Conservation (phyloP, 164 flowering plant genomes). For the Kingdonia uniflora region DNA sequence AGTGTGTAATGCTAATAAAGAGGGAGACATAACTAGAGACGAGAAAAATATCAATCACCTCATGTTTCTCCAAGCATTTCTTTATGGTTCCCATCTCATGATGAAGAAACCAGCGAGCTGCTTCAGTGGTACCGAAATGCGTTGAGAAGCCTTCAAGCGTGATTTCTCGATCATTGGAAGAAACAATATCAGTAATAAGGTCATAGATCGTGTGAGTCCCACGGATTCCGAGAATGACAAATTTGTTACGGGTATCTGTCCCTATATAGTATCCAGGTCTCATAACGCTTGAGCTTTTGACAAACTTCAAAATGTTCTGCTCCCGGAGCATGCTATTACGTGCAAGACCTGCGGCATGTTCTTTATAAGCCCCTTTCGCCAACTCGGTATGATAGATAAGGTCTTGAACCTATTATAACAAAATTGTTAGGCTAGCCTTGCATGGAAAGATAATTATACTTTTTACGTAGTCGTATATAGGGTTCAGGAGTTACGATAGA, state of each 20-base stretch:
- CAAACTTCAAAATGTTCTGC: slow-evolving; percentile 60
- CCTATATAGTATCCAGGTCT: slow-evolving; percentile 96
- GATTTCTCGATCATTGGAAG: slow-evolving; percentile 65
- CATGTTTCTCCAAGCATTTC: slow-evolving; percentile 58
- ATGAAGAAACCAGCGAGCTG: slow-evolving; percentile 86
- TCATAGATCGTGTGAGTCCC: slow-evolving; percentile 91
- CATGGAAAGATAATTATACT: too few species aligned
- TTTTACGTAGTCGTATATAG: background rate
- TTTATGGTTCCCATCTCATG: slow-evolving; percentile 71
- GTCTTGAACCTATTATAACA: slow-evolving; percentile 55
- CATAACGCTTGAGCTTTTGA: slow-evolving; percentile 64
- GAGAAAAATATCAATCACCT: slow-evolving; percentile 33
- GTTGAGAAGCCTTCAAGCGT: slow-evolving; percentile 82
- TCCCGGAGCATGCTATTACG: slow-evolving; percentile 78
- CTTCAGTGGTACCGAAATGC: slow-evolving; percentile 93
- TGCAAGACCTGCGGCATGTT: slow-evolving; percentile 47
- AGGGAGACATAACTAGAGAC: too few species aligned
- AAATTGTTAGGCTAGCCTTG: slow-evolving; percentile 1
- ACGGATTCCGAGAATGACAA: slow-evolving; percentile 81
- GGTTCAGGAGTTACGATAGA: slow-evolving; percentile 30
- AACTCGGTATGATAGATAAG: slow-evolving; percentile 79
- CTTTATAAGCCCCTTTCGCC: slow-evolving; percentile 74
- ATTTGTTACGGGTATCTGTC: slow-evolving; percentile 57
- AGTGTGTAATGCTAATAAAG: background rate
- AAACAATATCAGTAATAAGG: slow-evolving; percentile 71